Evolutionary conservation across 1,284 basidiomycete genomes (phyloP), one percentile per base, ranked within the genome.

Genomic region (Peniophora sp.): DNA sequence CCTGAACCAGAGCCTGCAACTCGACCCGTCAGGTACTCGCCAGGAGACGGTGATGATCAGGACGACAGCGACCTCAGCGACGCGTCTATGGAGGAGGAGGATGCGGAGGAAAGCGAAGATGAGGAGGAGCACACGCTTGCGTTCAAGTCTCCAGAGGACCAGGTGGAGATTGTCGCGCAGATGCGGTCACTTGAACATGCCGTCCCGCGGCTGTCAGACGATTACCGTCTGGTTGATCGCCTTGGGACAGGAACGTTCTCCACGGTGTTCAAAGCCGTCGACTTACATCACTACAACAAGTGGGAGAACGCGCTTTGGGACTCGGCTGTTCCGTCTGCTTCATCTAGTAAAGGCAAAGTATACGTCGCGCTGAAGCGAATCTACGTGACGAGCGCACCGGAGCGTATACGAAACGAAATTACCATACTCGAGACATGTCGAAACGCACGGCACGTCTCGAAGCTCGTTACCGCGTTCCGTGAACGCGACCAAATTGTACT

Each of bases 191-290:
- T 89, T 17, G 67, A 79, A 55, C 61, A 64, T 1, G 72, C 78
- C 14, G 80, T 95, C 1, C 84, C 85, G 0, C 65, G 75, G 10
- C 73, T 94, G 41, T 64, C 68, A 3, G 66, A 73, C n/a, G 74
- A 89, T 57, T 99, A 97, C 74, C 78, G 76, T 53, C 75, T 98
- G 22, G 69, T 98, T 23, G 96, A 98, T 69, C 80, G 94, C 5
- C 78, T 99, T 0, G 96, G 96, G 14, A 97, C 96, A 55, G 93
- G 96, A 22, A 99, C 96, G 2, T 99, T 99, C 69, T 98, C 96
- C 0, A 95, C 94, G 9, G 96, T 99, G 10, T 99, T 98, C 77
- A 97, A 99, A 62, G 96, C 95, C 0, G 70, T 95, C 57, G 96
- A 99, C 67, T 63, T 88, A 35, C 71, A 79, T 52, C 83, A 88